These are phyloP conservation scores for Xerocomus nothofagi DNA, from an alignment of 1,284 basidiomycete species.

Conservation along the genomic window DNA sequence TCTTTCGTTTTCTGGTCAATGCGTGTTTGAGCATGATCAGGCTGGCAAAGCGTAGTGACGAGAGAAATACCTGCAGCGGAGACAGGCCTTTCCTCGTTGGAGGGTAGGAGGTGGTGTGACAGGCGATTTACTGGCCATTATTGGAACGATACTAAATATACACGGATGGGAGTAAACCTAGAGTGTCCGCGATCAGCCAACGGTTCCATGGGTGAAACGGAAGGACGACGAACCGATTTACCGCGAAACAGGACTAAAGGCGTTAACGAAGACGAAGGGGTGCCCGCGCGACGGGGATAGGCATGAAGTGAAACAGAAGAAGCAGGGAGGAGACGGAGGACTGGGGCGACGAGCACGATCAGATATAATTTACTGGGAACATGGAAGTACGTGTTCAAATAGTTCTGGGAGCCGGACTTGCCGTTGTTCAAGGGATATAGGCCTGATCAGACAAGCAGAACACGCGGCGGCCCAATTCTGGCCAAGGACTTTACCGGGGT, in stretches of 20 bases:
- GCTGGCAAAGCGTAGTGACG: background rate
- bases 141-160: conserved; percentile 37
- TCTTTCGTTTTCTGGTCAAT: conserved; percentile 66
- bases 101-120: conserved; percentile 34
- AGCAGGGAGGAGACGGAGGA: background rate
- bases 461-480: conserved; percentile 29
- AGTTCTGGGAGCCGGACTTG: conserved; percentile 29
- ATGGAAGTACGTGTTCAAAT: conserved; percentile 32
- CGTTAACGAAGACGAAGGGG: conserved; percentile 9
- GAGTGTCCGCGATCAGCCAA: conserved; percentile 10
- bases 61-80: conserved; percentile 36
- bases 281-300: conserved; percentile 12
- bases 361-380: conserved; percentile 33
- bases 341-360: conserved; percentile 12
- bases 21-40: conserved; percentile 14
- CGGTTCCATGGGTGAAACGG: background rate
- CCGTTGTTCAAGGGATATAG: conserved; percentile 29
- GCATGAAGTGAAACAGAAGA: conserved; percentile 26
- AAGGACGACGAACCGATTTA: conserved; percentile 9
- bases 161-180: conserved; percentile 26
- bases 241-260: background rate
- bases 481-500: conserved; percentile 26
- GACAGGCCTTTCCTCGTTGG: conserved; percentile 38
- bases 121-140: conserved; percentile 36
- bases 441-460: conserved; percentile 28